Base-by-base conservation (phyloP, 2,329 filamentous ascomycete species). In the Fonsecaea pugnacius region DNA sequence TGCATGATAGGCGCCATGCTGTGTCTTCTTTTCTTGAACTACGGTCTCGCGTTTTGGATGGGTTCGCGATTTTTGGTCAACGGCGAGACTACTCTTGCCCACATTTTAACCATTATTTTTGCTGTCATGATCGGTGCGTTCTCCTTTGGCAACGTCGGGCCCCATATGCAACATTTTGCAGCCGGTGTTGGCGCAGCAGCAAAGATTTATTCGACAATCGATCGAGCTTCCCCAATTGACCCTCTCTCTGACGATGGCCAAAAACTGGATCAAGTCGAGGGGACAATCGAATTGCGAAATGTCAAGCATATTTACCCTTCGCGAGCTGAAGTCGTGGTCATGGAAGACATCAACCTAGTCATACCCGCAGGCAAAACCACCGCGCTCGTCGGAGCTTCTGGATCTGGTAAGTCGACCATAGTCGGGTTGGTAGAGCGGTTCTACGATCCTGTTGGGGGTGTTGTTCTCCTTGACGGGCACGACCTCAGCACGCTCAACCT, bases 261-360 rank as follows among this genome's bases (percentile, higher is more conserved):
- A 65, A 92, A 84, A 70, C 83, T 96, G 1, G 87, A 92, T 1
- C 77, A 85, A 21, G 83, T 96, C 1, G 82, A 89, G 65, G 95
- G 95, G 32, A 87, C 86, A 16, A 89, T 99, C 63, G 89, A 93
- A 69, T 84, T 99, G 51, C 86, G 88, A 70, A 85, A 91, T 70
- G 84, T 98, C 74, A 95, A 91, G 76, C 93, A 96, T 77, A 94
- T 97, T 71, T 98, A 99, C 72, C 95, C 95, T 3, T 96, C 92
- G 5, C 87, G 95, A 12, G 91, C 93, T 0, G 93, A 97, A 72
- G 92, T 96, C 3, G 86, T 88, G 1, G 91, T 98, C 43, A 94
- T 98, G 88, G 82, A 95, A 48, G 87, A 89, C 68, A 91, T 98
- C 62, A 90, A 82, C 62, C 84, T 99, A 1, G 77, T 84, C 0